Conservation (phyloP, 75 land plant genomes). For the Cunninghamia lanceolata region DNA sequence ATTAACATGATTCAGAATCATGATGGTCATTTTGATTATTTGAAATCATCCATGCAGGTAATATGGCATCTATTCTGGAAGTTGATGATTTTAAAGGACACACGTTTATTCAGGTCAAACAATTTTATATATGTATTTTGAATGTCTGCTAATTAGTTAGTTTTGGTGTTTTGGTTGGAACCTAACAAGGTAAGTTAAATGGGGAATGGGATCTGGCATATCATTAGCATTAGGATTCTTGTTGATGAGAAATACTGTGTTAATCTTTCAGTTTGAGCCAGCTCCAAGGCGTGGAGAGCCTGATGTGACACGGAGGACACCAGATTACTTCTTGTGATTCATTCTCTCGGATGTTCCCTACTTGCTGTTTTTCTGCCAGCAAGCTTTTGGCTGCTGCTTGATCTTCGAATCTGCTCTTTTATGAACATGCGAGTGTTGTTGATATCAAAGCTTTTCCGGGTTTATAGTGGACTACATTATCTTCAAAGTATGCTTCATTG, state of each 20-base stretch:
- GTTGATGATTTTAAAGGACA: constrained; percentile 94
- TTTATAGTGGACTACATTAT: constrained; percentile 1
- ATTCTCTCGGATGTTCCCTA: background rate
- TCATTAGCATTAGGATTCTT: background rate
- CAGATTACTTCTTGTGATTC: constrained; percentile 64
- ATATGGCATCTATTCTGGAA: constrained; percentile 94
- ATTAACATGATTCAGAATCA: background rate
- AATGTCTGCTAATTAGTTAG: too few species aligned
- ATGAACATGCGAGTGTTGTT: constrained; percentile 1
- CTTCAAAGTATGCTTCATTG: constrained; percentile 7
- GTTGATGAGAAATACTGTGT: background rate
- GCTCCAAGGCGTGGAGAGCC: constrained; percentile 81
- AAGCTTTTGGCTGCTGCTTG: background rate
- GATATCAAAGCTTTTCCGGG: constrained; percentile 11
- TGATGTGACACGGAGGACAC: constrained; percentile 73
- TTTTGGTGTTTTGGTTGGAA: background rate
- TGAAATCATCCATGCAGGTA: constrained; percentile 30
- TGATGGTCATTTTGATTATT: background rate
- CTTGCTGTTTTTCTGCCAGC: constrained; percentile 10
- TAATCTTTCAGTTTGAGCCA: constrained; percentile 59
- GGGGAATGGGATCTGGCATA: background rate
- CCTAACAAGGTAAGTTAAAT: background rate
- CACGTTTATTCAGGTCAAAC: constrained; percentile 85
- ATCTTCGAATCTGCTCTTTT: constrained; percentile 3
- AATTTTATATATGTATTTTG: background rate